phyloP scores from a whole-genome alignment of 2,329 filamentous ascomycete species.

The Botrytis porri region DNA sequence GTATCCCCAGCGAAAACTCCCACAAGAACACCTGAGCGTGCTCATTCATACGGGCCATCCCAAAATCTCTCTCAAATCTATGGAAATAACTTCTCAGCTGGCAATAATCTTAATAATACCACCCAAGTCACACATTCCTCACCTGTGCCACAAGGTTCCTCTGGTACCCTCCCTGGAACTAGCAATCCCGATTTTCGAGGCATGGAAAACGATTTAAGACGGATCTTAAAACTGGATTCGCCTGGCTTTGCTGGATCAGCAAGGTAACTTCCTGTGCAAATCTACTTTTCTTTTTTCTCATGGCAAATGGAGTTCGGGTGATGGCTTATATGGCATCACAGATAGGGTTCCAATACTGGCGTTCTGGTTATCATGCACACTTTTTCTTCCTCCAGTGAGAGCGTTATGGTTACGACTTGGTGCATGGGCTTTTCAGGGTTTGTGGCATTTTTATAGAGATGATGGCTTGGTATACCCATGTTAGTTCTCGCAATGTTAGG shows the following conservation, averaged over 20 bases:
- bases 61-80: constrained; percentile 29
- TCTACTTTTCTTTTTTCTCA: neutral
- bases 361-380: constrained; percentile 13
- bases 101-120: constrained; percentile 22
- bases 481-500: constrained; percentile 17
- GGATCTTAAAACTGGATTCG: constrained; percentile 37
- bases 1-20: constrained; percentile 36
- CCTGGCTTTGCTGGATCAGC: constrained; percentile 19
- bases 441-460: constrained; percentile 18
- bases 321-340: constrained; percentile 11
- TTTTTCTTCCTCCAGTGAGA: constrained; percentile 16
- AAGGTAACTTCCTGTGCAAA: constrained; percentile 4
- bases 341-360: constrained; percentile 1
- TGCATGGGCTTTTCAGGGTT: constrained; percentile 14
- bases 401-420: constrained; percentile 16
- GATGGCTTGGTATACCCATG: constrained; percentile 19
- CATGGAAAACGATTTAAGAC: constrained; percentile 39
- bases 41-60: constrained; percentile 25
- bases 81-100: constrained; percentile 24
- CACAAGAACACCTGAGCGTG: constrained; percentile 30
- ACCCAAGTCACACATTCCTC: constrained; percentile 25
- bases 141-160: constrained; percentile 23
- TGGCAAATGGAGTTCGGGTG: constrained; percentile 16
- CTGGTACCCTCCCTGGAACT: constrained; percentile 26
- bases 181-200: constrained; percentile 32